Percentiles rank a stretch among this genome's conserved stretches.
phyloP scores from a whole-genome alignment of 805 yeast species.

The Komagataella kurtzmanii region DNA sequence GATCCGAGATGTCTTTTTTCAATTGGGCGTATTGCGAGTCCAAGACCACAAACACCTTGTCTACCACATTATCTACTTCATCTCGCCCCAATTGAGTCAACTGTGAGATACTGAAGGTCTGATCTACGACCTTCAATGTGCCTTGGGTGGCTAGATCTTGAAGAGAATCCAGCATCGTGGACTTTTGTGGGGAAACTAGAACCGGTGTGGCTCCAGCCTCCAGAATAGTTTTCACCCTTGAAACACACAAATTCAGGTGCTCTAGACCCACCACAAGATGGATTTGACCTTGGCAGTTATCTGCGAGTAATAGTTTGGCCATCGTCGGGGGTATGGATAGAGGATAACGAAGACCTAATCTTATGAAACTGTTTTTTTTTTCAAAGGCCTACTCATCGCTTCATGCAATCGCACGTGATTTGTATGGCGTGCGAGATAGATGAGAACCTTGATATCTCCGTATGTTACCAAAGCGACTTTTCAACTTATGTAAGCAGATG shows the following conservation, averaged over 20 bases:
- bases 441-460: neutral
- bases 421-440: neutral
- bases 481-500: neutral
- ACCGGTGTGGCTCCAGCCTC: slow-evolving; percentile 46
- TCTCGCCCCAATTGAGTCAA: slow-evolving; percentile 45
- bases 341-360: neutral
- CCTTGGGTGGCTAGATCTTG: slow-evolving; percentile 13
- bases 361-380: neutral
- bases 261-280: slow-evolving; percentile 47
- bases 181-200: slow-evolving; percentile 22
- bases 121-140: slow-evolving; percentile 1
- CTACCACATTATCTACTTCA: slow-evolving; percentile 53
- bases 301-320: slow-evolving; percentile 24
- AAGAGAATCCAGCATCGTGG: slow-evolving; percentile 13
- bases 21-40: slow-evolving; percentile 9
- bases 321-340: slow-evolving; percentile 1
- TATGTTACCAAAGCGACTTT: too few species aligned
- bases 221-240: slow-evolving; percentile 33
- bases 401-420: neutral
- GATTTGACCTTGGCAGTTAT: slow-evolving; percentile 32
- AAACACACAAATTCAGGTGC: slow-evolving; percentile 20
- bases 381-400: neutral
- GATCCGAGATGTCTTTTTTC: slow-evolving; percentile 28
- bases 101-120: slow-evolving; percentile 8
- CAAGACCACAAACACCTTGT: slow-evolving; percentile 57